Evolutionary conservation across 139 green algal species (phyloP), one percentile per base, ranked within the genome.

Genomic region (Auxenochlorella pyrenoidosa): DNA sequence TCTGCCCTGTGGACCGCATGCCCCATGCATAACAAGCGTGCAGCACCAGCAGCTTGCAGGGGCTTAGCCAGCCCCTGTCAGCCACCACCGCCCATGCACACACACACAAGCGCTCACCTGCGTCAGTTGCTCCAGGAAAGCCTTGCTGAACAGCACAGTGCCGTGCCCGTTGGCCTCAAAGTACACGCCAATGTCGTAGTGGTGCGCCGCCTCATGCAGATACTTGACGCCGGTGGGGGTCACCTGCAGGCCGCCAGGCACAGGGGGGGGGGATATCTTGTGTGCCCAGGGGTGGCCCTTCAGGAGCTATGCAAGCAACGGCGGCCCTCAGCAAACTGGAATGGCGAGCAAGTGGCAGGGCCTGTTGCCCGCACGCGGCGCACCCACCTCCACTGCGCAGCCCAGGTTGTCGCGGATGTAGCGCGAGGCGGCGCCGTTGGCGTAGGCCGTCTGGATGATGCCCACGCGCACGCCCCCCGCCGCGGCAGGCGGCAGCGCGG

Each of bases 111-210:
- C n/a, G n/a, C 47, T 43, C 88, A 94, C 91, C 90, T 93, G 58
- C 79, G 90, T 34, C 73, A 98, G 83, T 22, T 75, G 58, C 18
- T 85, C 38, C 51, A 97, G 86, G 59, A 98, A 86, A 13, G 51
- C 26, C 1, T 86, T 63, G 24, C 90, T 92, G 87, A 99, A 98
- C 16, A 99, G 90, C 47, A 99, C 95, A 0, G 96, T 99, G 87
- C 97, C 97, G 85, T 99, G 97, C 15, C 98, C 98, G 86, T 99
- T 99, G 32, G 98, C 94, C 92, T 99, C 98, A 91, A 98, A 99
- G 92, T 99, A 99, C 81, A 99, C 92, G 66, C 97, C 97, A 18
- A 98, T 88, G 84, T 99, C 97, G 89, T 96, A 98, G 1, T 82
- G 82, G 65, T 92, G 88, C 8, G 96, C 98, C 30, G 92, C 94